Conservation (phyloP, 176 grass and related monocot species). For the Aegilops longissima region DNA sequence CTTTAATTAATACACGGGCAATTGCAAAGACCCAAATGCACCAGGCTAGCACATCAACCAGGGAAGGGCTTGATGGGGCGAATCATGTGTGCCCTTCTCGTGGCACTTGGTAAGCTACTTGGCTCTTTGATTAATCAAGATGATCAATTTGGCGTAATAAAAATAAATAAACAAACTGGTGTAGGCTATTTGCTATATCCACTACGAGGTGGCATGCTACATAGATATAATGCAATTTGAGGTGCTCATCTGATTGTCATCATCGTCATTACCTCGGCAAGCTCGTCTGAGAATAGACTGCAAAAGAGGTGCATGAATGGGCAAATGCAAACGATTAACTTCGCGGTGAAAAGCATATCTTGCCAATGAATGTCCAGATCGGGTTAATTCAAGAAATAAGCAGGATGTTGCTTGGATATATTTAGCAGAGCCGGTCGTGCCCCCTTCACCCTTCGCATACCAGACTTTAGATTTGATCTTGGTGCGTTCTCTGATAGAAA, state of each 20-base stretch:
- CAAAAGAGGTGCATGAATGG: neutral
- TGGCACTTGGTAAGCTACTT: slow-evolving; percentile 38
- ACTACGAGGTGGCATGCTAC: neutral
- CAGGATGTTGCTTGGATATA: neutral
- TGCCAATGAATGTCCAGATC: neutral
- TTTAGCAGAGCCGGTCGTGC: neutral
- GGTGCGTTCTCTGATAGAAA: neutral
- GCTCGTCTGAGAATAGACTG: neutral
- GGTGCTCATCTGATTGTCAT: neutral
- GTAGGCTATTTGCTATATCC: slow-evolving; percentile 1
- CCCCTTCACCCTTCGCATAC: neutral
- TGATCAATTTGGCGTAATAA: slow-evolving; percentile 2
- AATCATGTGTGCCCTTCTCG: slow-evolving; percentile 41
- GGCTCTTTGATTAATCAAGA: neutral
- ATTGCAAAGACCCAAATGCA: neutral
- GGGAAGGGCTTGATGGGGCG: slow-evolving; percentile 11
- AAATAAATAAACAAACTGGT: neutral
- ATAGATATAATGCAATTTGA: slow-evolving; percentile 6
- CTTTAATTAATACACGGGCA: neutral
- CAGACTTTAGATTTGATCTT: neutral
- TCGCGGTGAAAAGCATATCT: neutral
- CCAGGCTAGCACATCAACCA: slow-evolving; percentile 9
- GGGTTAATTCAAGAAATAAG: neutral
- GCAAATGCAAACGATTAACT: neutral
- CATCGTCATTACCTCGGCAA: neutral